Evolutionary conservation across 140 eudicot genomes (phyloP).

Genomic region (Flaveria floridana): DNA sequence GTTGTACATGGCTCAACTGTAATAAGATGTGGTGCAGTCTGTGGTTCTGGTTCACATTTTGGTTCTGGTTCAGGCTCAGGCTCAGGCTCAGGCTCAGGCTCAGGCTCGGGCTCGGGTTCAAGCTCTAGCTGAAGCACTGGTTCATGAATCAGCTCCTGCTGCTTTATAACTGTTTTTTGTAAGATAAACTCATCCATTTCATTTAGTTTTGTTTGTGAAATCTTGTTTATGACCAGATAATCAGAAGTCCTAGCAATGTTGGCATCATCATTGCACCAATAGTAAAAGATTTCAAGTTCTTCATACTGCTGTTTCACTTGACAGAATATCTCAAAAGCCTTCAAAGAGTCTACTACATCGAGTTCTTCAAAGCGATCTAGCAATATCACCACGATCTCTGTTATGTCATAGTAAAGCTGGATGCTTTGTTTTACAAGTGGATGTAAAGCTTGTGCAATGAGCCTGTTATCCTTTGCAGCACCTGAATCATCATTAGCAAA

Average conservation of each 20-base stretch:
- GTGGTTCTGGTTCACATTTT: not conserved
- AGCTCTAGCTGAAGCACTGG: not conserved
- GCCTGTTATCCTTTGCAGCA: constrained; percentile 47
- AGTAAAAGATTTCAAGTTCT: constrained; percentile 60
- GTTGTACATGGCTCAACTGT: constrained; percentile 40
- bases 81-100: not conserved
- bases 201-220: constrained; percentile 54
- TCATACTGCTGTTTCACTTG: constrained; percentile 60
- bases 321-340: constrained; percentile 46
- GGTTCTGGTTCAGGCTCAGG: constrained; percentile 7
- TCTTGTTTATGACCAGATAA: constrained; percentile 58
- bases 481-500: constrained; percentile 44
- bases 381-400: constrained; percentile 44
- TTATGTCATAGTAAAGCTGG: constrained; percentile 53
- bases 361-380: constrained; percentile 59
- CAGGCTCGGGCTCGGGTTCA: not conserved
- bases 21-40: constrained; percentile 35
- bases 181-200: constrained; percentile 57
- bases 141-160: not conserved
- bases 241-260: constrained; percentile 56
- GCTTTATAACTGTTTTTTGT: constrained; percentile 40
- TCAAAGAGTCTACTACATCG: constrained; percentile 45
- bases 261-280: constrained; percentile 41
- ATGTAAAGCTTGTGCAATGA: constrained; percentile 56
- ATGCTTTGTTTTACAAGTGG: constrained; percentile 66